A percentile compares a stretch with the other conserved stretches of the same genome.
These are phyloP conservation scores for Limonium bicolor DNA, from an alignment of 148 eudicot species.

Conservation along the genomic window DNA sequence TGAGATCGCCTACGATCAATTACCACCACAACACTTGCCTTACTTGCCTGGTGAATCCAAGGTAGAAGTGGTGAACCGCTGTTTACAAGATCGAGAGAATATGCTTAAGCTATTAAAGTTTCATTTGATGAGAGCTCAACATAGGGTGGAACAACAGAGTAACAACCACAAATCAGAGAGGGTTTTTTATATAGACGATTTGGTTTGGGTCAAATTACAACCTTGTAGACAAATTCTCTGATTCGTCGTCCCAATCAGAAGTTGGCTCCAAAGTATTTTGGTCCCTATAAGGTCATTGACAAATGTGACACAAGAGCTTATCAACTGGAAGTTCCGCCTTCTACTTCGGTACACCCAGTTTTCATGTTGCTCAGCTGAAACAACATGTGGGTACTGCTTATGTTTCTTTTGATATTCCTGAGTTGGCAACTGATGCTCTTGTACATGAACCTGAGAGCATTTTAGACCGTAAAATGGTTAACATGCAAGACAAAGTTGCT, in stretches of 20 bases:
- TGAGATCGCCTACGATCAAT: background rate
- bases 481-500: too few relatives aligned
- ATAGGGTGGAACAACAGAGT: background rate
- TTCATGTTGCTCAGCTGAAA: background rate
- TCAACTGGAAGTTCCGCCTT: background rate
- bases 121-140: background rate
- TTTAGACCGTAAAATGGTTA: too few relatives aligned
- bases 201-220: background rate
- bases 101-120: too few relatives aligned
- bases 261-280: background rate
- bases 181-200: background rate
- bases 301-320: background rate
- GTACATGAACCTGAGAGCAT: too few relatives aligned
- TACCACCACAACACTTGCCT: background rate
- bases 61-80: too few relatives aligned
- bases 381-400: too few relatives aligned
- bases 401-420: too few relatives aligned
- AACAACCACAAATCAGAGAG: background rate
- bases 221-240: background rate
- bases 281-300: background rate
- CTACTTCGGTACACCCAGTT: background rate
- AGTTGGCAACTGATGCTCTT: too few relatives aligned
- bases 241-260: background rate
- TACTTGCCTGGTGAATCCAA: background rate
- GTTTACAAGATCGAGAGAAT: too few relatives aligned